Evolutionary conservation across 169 alveolate species (phyloP), one percentile per base, ranked within the genome.

Genomic region (Cryptosporidium xiaoi): DNA sequence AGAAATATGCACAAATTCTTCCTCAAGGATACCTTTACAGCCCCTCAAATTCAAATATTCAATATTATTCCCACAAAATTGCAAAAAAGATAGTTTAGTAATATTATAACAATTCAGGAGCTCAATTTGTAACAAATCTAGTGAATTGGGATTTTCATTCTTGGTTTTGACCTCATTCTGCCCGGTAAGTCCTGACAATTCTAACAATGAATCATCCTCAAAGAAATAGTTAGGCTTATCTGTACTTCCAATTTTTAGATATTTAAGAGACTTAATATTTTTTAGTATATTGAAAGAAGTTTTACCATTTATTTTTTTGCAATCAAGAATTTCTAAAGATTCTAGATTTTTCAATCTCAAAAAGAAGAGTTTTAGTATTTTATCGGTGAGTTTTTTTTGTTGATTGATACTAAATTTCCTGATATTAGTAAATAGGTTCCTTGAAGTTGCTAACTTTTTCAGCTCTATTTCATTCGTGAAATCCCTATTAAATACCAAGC

Each of bases 11-110:
- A 36, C 64, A 20, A 77, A 62, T 77, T 77, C 87, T 7, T 4
- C 3, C 12, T 62, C 64, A 10, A 16, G 8, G 27, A 77, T 77
- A 60, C 64, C 64, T 60, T 13, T 48, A 15, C 87, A 77, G 1
- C 87, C 87, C 13, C 51, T 56, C 20, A 77, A 44, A 60, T 77
- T 62, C 27, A 77, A 62, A 46, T 77, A 77, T 77, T 77, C 77
- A 62, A 60, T 18, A 40, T 34, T 77, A 34, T 46, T n/a, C 44
- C 51, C 50, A 36, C 6, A 60, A 34, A 34, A 58, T 36, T 12
- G 58, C 29, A 77, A 34, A 60, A n/a, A 29, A 36, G 71, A 60
- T 13, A 77, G 18, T 66, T 77, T 77, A 20, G 64, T 77, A 1
- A 77, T 62, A 2, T 40, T 31, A 7, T 27, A 2, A 44, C 71